Base-by-base conservation (phyloP, 202 grass and related monocot species). In the Setaria viridis region DNA sequence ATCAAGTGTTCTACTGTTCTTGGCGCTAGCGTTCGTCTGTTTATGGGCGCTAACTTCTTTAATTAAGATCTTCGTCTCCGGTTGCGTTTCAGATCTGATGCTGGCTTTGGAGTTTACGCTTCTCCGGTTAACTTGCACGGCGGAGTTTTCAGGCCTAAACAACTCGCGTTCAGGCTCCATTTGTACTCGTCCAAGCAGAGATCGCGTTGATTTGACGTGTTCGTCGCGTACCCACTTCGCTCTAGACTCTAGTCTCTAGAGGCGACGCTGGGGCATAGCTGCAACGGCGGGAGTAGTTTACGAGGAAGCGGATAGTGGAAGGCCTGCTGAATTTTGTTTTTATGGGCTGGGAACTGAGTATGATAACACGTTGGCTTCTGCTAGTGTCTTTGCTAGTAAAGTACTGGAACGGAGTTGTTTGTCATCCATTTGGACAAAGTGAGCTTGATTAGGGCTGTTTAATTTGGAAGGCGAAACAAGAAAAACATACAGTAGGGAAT, bases 311-410 rank as follows among this genome's bases (percentile, higher is more conserved):
- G 1, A 5, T 9, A 21, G 7, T 78, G 88, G 37, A 82, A 34
- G 46, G 72, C 83, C 88, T 72, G 78, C 78, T 29, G 78, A 70
- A 70, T 62, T 39, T 55, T 68, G 76, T 48, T 47, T 29, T 78
- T 19, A 16, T 32, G 56, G 56, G 3, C 12, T 58, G 20, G 11
- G 6, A 51, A 70, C 63, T 17, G 63, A 41, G 41, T 41, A 41
- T 67, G 10, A 62, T 30, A 39, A 39, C 32, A 33, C 21, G 72
- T 41, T 43, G 53, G 34, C 19, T 76, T 42, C 33, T 43, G 53
- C 10, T 57, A 16, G 42, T 67, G 69, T 58, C 3, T 70, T 33
- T 63, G n/a, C 62, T 45, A 11, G 49, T 10, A 4, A 32, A 57
- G 35, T 14, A 67, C 33, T 41, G 43, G 70, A 74, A 10, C 2